Base-by-base conservation (phyloP, 345 rosid species). In the Melaleuca quinquenervia region DNA sequence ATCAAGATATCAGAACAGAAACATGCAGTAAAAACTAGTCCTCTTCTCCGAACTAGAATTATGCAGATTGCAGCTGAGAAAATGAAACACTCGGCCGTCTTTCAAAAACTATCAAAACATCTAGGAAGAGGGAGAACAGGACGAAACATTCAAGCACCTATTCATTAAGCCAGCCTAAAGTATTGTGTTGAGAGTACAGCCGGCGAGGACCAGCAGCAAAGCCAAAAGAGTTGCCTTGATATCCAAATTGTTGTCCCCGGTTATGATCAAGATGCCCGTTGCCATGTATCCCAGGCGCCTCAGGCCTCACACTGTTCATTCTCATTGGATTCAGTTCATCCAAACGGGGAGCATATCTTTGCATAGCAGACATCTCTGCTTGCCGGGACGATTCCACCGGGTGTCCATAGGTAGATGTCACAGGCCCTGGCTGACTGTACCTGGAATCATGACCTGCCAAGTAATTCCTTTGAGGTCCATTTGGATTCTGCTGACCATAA, bases 151-250 rank as follows among this genome's bases (percentile, higher is more conserved):
- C 8, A 49, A 32, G 70, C 45, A 44, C 87, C 90, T 93, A 96
- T 49, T 95, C 96, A 51, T 95, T 84, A 84, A 95, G 90, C 98
- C 99, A 96, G 50, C 98, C 98, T 7, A 92, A 86, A 0, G 93
- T 88, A 52, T 82, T 87, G 2, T 89, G 48, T 55, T 89, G 88
- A 1, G 91, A 22, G 50, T 87, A 91, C 5, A 90, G 90, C 64
- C 82, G 84, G 41, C 83, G 82, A 60, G 93, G 93, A 84, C 95
- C 96, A 48, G 94, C 88, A 24, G 94, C 91, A 85, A 92, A 94
- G 16, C 85, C 89, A 86, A 87, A 85, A 3, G 90, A 54, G 21
- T 86, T 84, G 45, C 80, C 49, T 50, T 41, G 82, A 54, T 82
- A 83, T 20, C 89, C 90, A 58, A 89, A 82, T 22, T 50, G 88